Base-by-base conservation (phyloP, 257 asterid species). In the Agastache rugosa region DNA sequence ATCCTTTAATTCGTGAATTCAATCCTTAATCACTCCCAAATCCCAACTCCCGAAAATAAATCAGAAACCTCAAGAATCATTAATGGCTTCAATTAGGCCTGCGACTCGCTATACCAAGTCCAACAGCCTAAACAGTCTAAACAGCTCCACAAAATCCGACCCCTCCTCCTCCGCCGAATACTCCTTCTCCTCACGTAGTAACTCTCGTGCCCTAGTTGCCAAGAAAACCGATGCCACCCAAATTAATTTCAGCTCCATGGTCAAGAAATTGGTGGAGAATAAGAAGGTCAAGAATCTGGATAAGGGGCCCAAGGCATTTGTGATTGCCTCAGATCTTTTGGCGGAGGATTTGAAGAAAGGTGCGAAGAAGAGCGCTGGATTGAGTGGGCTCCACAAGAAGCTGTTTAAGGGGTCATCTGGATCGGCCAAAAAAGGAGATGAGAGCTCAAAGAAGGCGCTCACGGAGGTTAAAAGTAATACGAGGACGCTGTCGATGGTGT, bases 401-500 rank as follows among this genome's bases (percentile, higher is more conserved):
- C 44, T 93, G 81, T 93, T 93, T 45, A 93, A 86, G 71, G 97
- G 94, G 22, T 86, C 86, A 0, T 78, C 78, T 15, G 81, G 77
- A 11, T 48, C 81, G 19, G 81, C 85, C 51, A 86, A 84, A 55
- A 77, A 64, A 69, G 89, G 82, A 15, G 93, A 84, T 11, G 88
- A 82, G 71, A 81, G 81, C 54, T 88, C 90, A 58, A 85, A 79
- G 87, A 90, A 94, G 84, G 99, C 96, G 42, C 81, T 94, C 67
- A 87, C 87, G 23, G 99, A 94, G 67, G 90, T 89, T 23, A 90
- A 87, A 72, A 84, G 79, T 55, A 94, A 92, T 58, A 87, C 97
- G 44, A 86, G 99, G 87, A 94, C 96, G 25, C 81, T 94, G 81
- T 96, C 90, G 3, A 92, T 87, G 97, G 96, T 92, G 77, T 70